Percentiles rank a stretch among this genome's conserved stretches.
Conservation (phyloP, 805 yeast genomes). For the Candida peoriensis region DNA sequence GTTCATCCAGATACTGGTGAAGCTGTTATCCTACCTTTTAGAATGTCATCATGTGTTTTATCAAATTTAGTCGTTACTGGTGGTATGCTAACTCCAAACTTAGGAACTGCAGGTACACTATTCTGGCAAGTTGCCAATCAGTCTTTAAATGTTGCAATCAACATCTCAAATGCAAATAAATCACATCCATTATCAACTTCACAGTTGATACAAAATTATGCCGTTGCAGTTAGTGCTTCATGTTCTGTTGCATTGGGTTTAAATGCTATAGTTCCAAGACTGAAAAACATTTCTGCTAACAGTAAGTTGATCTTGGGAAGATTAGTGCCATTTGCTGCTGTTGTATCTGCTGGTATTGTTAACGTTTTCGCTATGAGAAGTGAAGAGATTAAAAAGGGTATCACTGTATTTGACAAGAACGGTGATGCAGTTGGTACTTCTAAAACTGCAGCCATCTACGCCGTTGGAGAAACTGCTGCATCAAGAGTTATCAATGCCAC, state of each 20-base stretch:
- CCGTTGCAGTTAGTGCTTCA: constrained; percentile 88
- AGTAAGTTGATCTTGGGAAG: constrained; percentile 74
- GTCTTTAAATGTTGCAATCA: constrained; percentile 93
- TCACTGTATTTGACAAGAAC: constrained; percentile 62
- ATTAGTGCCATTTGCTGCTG: constrained; percentile 97
- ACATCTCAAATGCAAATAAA: constrained; percentile 93
- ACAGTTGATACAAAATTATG: constrained; percentile 75
- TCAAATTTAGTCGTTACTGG: constrained; percentile 92
- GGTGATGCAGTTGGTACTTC: constrained; percentile 69
- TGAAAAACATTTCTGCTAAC: constrained; percentile 62
- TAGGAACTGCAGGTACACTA: constrained; percentile 84
- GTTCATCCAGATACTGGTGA: constrained; percentile 97
- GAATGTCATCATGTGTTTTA: constrained; percentile 95
- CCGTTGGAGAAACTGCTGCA: constrained; percentile 96
- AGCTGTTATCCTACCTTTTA: constrained; percentile 85
- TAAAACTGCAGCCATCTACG: constrained; percentile 80
- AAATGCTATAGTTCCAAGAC: constrained; percentile 83
- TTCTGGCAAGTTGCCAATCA: constrained; percentile 99
- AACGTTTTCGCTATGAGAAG: constrained; percentile 97
- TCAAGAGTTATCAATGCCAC: constrained; percentile 94
- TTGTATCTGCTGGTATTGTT: constrained; percentile 92
- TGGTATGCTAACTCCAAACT: constrained; percentile 95
- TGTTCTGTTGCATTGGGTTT: constrained; percentile 95
- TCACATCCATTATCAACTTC: constrained; percentile 81
- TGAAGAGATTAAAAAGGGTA: constrained; percentile 86